Base-by-base conservation (phyloP, 305 asterid genomes). In the Salvia sclarea region DNA sequence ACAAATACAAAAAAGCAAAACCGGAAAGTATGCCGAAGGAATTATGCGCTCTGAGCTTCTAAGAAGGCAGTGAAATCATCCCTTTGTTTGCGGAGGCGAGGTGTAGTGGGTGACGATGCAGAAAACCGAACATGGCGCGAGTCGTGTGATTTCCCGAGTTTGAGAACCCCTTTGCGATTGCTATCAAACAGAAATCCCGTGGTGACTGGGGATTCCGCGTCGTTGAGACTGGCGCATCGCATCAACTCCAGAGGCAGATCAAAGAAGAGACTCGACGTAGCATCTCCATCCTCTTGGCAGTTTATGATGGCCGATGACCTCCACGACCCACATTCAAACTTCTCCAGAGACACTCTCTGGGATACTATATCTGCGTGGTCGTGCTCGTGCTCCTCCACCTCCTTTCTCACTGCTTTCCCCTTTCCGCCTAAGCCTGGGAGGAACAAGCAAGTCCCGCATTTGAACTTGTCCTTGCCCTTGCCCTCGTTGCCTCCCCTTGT, bases 311-410 rank as follows among this genome's bases (percentile, higher is more conserved):
- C 81, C 0, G 96, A 86, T 64, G 96, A 92, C 45, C 88, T 81
- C 98, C 96, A 87, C 0, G 97, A 92, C 31, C 89, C 96, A 55
- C 97, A 92, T 72, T 92, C 97, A 16, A 92, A 92, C 64, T 81
- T 88, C 77, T 92, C 96, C 40, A 92, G 76, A 5, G 96, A 92
- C 22, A 80, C 87, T 70, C 86, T 82, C 54, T 86, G 87, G 21
- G 96, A 82, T 38, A 78, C 80, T 1, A 68, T 52, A 4, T 47
- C 54, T 1, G 54, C 54, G 5, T 24, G 35, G 5, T 14, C 59
- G 1, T 72, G 79, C 8, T 69, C 61, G 4, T 47, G 41, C 10
- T 41, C 52, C 60, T 53, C 60, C 60, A 21, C 55, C 38, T 78
- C 84, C 78, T 80, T 82, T 28, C 76, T 83, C 49, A 83, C 74